Base-by-base conservation (phyloP, 2,329 filamentous ascomycete species). In the Ophiosphaerella narmari region DNA sequence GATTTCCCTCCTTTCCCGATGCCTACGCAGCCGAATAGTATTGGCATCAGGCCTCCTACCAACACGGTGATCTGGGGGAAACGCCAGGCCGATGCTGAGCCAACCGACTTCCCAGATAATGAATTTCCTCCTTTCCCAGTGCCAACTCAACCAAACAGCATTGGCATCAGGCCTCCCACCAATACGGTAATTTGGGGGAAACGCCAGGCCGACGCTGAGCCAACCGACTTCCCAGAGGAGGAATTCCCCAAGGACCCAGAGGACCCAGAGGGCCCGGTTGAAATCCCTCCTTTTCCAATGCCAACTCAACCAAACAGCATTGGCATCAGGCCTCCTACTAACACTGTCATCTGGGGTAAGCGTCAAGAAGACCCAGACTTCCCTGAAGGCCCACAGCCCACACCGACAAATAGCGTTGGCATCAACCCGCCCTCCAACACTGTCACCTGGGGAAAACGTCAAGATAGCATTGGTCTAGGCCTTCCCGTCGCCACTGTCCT, bases 291-390 rank as follows among this genome's bases (percentile, higher is more conserved):
- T 2, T 24, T 43, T 9, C 46, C 46, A 21, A n/a, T 46, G 8
- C 52, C 48, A 7, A 50, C 50, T 2, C 48, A 45, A 2, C 44
- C 52, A n/a, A 46, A 54, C 23, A 48, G 24, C 24, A 51, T 59
- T 21, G 49, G 50, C 26, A 36, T 59, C 23, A 36, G 47, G 5
- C 55, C 55, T 11, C 55, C 55, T 7, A 49, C 42, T 5, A 38
- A 40, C 13, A 53, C 57, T 9, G 46, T 60, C 2, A 59, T 54
- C 39, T 63, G 60, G 47, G 48, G 43, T 1, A 51, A 51, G 29
- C 52, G 29, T 33, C 39, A 42, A 33, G 39, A n/a, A 23, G 29
- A 31, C 2, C 38, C 38, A n/a, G 38, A 58, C 26, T 29, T 29
- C 26, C 26, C 26, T 11, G 26, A 51, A 42, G 31, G 16, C n/a